Base-by-base conservation (phyloP, 306 rosid genomes). In the Betula pendula region DNA sequence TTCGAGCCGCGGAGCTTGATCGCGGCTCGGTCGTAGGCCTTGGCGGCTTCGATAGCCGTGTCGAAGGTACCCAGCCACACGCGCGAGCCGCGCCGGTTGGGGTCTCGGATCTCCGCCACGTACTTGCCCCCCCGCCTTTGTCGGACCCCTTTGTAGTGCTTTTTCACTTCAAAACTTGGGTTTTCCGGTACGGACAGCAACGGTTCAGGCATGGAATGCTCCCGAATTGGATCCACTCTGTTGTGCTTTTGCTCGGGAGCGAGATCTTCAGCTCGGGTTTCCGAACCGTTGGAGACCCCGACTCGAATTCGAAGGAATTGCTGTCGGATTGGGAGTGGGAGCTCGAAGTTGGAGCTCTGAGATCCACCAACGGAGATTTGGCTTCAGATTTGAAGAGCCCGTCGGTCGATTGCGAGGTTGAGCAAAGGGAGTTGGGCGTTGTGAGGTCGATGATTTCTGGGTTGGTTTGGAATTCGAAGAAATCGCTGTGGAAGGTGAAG, bases 81-180 rank as follows among this genome's bases (percentile, higher is more conserved):
- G 62, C 98, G 79, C 0, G 96, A 87, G 24, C 98, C 98, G 20
- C 87, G 85, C 35, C 85, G 82, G 76, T 85, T 90, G 42, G 98
- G 98, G 62, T 93, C 98, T 0, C 96, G 88, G 77, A 93, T 93
- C 86, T 93, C 98, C 4, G 98, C 91, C 2, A 96, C 98, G 79
- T 51, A 93, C 44, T 93, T 93, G 0, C 98, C 98, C 98, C 98
- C 90, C 10, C 96, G 96, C 70, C 98, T 45, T 31, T 75, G 90
- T 6, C 98, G 86, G 38, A 93, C 96, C 0, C 98, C 98, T 16
- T 96, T 68, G 84, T 93, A 86, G 79, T 78, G 87, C 67, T 13
- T 78, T 60, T 56, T 68, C 72, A n/a, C 80, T 40, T 81, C 83
- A 25, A 66, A 49, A 1, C 1, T 50, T 42, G 78, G 25, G 8